phyloP scores from a whole-genome alignment of 345 rosid species.

The Laguncularia racemosa region DNA sequence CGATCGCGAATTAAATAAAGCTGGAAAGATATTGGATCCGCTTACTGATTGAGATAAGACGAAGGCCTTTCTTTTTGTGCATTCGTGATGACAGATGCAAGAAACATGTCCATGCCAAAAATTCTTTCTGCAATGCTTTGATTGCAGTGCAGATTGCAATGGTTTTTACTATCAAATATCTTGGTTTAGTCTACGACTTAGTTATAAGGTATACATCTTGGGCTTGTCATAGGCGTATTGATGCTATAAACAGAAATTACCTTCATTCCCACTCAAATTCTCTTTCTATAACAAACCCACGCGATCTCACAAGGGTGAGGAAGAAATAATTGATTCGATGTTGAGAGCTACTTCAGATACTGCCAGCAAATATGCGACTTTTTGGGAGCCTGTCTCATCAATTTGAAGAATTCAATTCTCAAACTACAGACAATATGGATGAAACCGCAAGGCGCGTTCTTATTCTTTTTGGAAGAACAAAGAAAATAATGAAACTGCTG shows the following conservation, averaged over 20 bases:
- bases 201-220: no score
- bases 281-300: constrained; percentile 13
- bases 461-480: constrained; percentile 52
- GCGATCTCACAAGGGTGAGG: constrained; percentile 84
- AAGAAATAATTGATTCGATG: constrained; percentile 46
- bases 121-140: no score
- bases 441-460: constrained; percentile 44
- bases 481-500: constrained; percentile 44
- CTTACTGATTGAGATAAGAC: no score
- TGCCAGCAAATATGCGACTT: constrained; percentile 52
- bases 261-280: constrained; percentile 25
- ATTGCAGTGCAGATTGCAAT: no score
- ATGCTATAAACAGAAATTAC: constrained; percentile 23
- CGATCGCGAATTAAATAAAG: no score
- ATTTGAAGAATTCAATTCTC: constrained; percentile 37
- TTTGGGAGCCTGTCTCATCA: constrained; percentile 69
- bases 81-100: no score
- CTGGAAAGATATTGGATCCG: no score
- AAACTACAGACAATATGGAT: constrained; percentile 43
- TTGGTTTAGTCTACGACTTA: no score
- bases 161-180: no score
- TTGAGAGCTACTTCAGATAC: constrained; percentile 34
- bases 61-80: no score
- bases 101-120: no score
- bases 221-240: neutral